phyloP scores from a whole-genome alignment of 2,329 filamentous ascomycete genomes.

The Nigrograna mackinnonii region DNA sequence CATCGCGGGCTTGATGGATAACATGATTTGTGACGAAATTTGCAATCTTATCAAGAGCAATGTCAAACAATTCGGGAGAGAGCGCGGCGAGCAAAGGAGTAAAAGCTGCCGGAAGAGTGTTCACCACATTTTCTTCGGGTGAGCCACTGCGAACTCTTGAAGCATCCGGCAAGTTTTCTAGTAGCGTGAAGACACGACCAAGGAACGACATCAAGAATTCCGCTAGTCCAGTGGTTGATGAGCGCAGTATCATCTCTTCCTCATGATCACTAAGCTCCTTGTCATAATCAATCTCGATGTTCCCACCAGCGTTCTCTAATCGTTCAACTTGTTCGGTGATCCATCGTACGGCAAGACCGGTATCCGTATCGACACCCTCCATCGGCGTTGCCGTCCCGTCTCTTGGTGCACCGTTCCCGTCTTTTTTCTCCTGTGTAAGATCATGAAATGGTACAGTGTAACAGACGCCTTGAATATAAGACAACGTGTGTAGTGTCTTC shows the following conservation, averaged over 20 bases:
- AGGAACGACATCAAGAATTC: conserved; percentile 91
- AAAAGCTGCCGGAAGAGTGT: conserved; percentile 88
- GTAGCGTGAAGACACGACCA: conserved; percentile 89
- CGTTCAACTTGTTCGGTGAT: conserved; percentile 92
- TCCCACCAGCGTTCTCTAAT: conserved; percentile 85
- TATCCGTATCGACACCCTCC: conserved; percentile 42
- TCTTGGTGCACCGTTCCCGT: conserved; percentile 10
- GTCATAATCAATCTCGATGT: conserved; percentile 83
- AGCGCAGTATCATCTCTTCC: conserved; percentile 85
- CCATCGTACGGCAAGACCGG: conserved; percentile 80
- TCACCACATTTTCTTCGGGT: conserved; percentile 96
- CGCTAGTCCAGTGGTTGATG: conserved; percentile 89
- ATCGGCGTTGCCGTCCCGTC: conserved; percentile 36
- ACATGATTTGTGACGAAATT: conserved; percentile 92
- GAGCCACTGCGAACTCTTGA: conserved; percentile 85
- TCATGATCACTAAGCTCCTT: conserved; percentile 81
- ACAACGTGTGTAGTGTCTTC: conserved; percentile 92
- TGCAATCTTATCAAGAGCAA: conserved; percentile 88
- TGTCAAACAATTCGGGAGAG: conserved; percentile 90
- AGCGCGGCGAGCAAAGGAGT: conserved; percentile 88
- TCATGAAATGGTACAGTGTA: conserved; percentile 95
- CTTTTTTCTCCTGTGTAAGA: conserved; percentile 63
- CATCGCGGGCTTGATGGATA: conserved; percentile 93
- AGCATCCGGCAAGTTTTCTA: conserved; percentile 93
- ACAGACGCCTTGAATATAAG: conserved; percentile 93